Evolutionary conservation across 257 asterid genomes (phyloP).

Genomic region (Eucommia ulmoides): DNA sequence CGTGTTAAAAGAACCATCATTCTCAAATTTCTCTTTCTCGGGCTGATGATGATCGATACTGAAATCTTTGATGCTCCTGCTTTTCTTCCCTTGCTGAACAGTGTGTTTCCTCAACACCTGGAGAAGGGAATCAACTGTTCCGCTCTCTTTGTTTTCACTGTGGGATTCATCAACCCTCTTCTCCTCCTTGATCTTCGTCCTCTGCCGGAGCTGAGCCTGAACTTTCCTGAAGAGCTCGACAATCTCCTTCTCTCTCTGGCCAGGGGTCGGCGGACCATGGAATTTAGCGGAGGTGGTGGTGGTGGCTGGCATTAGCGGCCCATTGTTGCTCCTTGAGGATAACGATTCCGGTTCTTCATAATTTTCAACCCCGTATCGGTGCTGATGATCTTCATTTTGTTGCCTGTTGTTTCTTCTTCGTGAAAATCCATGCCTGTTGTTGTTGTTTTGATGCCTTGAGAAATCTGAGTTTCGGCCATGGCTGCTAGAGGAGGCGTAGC

Average conservation of each 20-base stretch:
- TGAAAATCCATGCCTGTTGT: constrained; percentile 56
- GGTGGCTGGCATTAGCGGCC: constrained; percentile 42
- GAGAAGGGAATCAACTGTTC: constrained; percentile 91
- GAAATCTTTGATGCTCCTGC: constrained; percentile 15
- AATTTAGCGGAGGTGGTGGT: constrained; percentile 40
- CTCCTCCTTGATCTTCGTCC: constrained; percentile 67
- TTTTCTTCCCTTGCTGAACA: constrained; percentile 65
- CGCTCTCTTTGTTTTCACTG: constrained; percentile 63
- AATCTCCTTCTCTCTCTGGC: constrained; percentile 86
- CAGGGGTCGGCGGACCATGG: constrained; percentile 67
- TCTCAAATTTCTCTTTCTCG: constrained; percentile 18
- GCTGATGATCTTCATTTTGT: constrained; percentile 42
- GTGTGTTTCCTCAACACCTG: constrained; percentile 89
- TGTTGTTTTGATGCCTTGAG: no score
- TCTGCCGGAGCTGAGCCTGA: constrained; percentile 83
- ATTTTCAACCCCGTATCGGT: constrained; percentile 51
- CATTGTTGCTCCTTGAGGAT: constrained; percentile 66
- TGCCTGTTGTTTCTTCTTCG: constrained; percentile 56
- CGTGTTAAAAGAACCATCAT: constrained; percentile 25
- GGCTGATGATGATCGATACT: constrained; percentile 45
- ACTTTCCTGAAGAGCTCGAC: constrained; percentile 86
- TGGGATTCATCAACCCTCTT: constrained; percentile 48
- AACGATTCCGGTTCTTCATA: constrained; percentile 52
- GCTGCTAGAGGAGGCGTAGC: constrained; percentile 53
- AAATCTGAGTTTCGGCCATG: constrained; percentile 62